Conservation (phyloP, 2,329 filamentous ascomycete species). For the Sporothrix pseudoabietina region DNA sequence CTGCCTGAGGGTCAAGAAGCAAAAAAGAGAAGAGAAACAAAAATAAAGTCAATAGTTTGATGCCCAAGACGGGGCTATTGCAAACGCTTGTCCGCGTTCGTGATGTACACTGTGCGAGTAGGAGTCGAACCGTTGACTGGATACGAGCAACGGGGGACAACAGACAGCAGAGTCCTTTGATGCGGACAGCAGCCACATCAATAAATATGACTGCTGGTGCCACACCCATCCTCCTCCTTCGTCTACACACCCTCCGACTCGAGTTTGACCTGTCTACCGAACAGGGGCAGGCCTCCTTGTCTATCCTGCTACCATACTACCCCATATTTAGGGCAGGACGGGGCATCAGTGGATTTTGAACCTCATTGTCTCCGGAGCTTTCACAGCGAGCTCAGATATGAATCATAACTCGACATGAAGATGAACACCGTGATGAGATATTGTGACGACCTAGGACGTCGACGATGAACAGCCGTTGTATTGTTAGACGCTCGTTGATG, state of each 20-base stretch:
- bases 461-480: neutral
- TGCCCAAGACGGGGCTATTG: neutral
- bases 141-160: neutral
- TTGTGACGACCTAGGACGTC: neutral
- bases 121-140: neutral
- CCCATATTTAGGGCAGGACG: neutral
- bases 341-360: neutral
- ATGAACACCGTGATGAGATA: neutral
- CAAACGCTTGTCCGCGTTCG: slow-evolving; percentile 4
- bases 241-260: neutral
- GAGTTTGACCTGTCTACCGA: neutral
- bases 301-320: neutral
- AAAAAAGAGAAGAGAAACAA: neutral
- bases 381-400: neutral
- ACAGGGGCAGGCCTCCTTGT: neutral
- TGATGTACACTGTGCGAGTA: slow-evolving; percentile 12
- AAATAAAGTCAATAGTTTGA: neutral
- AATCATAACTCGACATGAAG: neutral
- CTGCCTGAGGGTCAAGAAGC: neutral
- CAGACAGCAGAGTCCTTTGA: neutral
- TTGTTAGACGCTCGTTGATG: neutral
- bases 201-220: neutral
- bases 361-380: neutral
- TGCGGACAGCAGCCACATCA: neutral
- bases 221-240: neutral